Base-by-base conservation (phyloP, 331 rosid genomes). In the Arachis monticola region DNA sequence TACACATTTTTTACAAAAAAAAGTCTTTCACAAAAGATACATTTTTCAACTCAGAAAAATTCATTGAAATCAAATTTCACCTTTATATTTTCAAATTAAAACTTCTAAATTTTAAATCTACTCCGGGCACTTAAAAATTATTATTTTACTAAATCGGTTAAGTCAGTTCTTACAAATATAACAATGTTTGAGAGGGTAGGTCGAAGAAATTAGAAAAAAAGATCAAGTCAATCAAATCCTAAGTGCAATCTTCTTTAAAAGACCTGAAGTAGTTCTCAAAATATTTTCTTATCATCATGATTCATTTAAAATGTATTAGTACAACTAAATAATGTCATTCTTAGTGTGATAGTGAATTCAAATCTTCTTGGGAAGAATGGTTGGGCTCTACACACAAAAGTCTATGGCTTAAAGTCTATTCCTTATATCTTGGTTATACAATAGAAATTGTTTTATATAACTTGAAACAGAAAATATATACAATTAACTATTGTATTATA, bases 141-240 rank as follows among this genome's bases (percentile, higher is more conserved):
- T 17, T 17, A 17, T 17, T 17, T 17, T 17, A 17, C 22, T 17
- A 17, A 17, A 17, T 17, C 22, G 22, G 22, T 17, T 17, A 17
- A 17, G 22, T 17, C 22, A 17, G 22, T 17, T 17, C 22, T 17
- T 17, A 17, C 22, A 17, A 94, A 6, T 93, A 94, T 77, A 92
- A 78, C 59, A 86, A 83, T 77, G 92, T 57, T 79, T 87, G 99
- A 51, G 96, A 84, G 61, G 81, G 89, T 64, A 88, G 93, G 82
- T 91, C 92, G 52, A 94, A 90, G 82, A 89, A 86, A 38, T 72
- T 94, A 73, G 99, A 90, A 83, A 92, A 82, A 81, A 90, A 86
- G 82, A 92, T 94, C 62, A 94, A 92, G 79, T 76, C 83, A 45
- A 85, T 86, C 30, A 94, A 87, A 87, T 64, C 95, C 60, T 88